Evolutionary conservation across 805 yeast species (phyloP).

Genomic region (Candida lessepsii): DNA sequence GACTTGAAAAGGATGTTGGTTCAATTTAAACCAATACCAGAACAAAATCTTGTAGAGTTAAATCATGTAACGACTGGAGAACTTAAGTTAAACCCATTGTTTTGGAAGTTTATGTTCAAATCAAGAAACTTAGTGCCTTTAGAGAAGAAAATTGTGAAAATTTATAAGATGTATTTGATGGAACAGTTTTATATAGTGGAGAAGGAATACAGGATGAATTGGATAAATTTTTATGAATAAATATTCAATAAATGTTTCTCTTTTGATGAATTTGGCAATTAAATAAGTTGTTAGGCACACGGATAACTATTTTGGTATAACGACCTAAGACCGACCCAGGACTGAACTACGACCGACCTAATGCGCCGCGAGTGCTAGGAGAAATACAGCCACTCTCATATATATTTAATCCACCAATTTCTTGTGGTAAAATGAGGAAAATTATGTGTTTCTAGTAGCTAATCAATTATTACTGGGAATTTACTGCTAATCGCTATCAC

Average conservation of each 20-base stretch:
- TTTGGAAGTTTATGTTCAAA: slow-evolving; percentile 26
- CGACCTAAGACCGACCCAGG: too few relatives aligned
- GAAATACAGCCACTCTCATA: too few relatives aligned
- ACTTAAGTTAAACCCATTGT: slow-evolving; percentile 22
- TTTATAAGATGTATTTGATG: slow-evolving; percentile 27
- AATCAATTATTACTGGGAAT: too few relatives aligned
- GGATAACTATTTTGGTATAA: slow-evolving; percentile 3
- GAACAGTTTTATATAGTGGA: slow-evolving; percentile 27
- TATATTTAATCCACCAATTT: too few relatives aligned
- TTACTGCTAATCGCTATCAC: too few relatives aligned
- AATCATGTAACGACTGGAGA: slow-evolving; percentile 17
- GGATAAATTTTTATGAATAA: slow-evolving; percentile 18
- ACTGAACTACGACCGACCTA: too few relatives aligned
- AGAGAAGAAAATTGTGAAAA: slow-evolving; percentile 27
- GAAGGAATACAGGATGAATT: slow-evolving; percentile 21
- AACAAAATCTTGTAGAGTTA: slow-evolving; percentile 18
- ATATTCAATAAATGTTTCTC: too few relatives aligned
- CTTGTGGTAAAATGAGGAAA: too few relatives aligned
- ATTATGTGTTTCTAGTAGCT: too few relatives aligned
- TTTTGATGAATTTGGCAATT: too few relatives aligned
- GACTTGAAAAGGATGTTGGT: slow-evolving; percentile 21
- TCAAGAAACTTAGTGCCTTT: slow-evolving; percentile 30
- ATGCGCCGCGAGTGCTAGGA: too few relatives aligned
- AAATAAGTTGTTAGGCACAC: too few relatives aligned
- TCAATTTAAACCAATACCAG: slow-evolving; percentile 22